These are phyloP conservation scores for Alternaria atra DNA, from an alignment of 2,329 filamentous ascomycete genomes.

Conservation along the genomic window DNA sequence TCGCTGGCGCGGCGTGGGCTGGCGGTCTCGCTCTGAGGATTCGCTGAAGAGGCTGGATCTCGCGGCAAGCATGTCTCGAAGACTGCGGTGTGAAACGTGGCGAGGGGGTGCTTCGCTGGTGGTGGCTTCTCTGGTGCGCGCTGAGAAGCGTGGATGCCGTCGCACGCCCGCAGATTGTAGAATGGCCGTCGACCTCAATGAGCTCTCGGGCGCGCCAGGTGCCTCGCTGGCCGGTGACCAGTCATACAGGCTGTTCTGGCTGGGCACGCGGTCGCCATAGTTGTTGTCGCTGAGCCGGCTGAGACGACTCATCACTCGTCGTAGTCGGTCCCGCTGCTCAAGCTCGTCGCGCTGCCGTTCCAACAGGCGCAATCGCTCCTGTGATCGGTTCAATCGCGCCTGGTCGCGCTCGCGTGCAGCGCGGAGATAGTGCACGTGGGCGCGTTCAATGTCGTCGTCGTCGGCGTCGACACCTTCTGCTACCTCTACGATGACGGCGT, in stretches of 20 bases:
- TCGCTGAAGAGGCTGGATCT: conserved; percentile 25
- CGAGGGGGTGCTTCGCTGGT: conserved; percentile 48
- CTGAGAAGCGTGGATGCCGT: conserved; percentile 51
- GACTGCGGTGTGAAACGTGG: conserved; percentile 28
- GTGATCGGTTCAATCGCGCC: conserved; percentile 28
- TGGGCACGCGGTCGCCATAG: conserved; percentile 64
- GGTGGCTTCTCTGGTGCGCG: conserved; percentile 43
- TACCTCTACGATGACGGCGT: background rate
- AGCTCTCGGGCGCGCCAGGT: conserved; percentile 42
- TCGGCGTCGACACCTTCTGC: conserved; percentile 23
- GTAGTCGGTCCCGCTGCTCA: conserved; percentile 53
- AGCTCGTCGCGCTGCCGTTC: conserved; percentile 49
- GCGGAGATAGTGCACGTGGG: conserved; percentile 50
- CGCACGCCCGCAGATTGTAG: conserved; percentile 49
- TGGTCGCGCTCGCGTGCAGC: conserved; percentile 48
- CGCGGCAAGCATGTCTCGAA: conserved; percentile 38
- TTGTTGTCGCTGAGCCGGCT: conserved; percentile 53
- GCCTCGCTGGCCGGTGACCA: conserved; percentile 63
- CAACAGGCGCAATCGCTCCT: conserved; percentile 41
- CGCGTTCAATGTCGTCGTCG: conserved; percentile 47
- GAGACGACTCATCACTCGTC: conserved; percentile 57
- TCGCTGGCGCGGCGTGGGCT: conserved; percentile 16
- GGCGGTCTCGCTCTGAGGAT: conserved; percentile 9
- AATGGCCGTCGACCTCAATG: conserved; percentile 52
- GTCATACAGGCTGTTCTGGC: conserved; percentile 65